Base-by-base conservation (phyloP, 768 basidiomycete species). In the Epithele typhae region DNA sequence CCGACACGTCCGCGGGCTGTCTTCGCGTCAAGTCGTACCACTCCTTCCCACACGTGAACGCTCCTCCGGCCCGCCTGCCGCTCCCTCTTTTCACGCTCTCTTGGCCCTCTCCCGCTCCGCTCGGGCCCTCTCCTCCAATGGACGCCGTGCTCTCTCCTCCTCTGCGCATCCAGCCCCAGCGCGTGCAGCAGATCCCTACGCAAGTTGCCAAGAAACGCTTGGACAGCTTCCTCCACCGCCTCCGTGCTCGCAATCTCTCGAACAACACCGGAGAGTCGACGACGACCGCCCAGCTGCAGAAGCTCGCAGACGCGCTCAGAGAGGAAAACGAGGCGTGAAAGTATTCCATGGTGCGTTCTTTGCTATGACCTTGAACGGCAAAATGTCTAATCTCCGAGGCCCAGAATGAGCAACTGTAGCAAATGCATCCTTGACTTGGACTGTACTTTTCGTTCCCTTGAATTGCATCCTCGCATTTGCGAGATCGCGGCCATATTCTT, bases 181-280 rank as follows among this genome's bases (percentile, higher is more conserved):
- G 42, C 30, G 46, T 55, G 40, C 58, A 55, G 32, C 48, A 49
- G 11, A 42, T 68, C 25, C 58, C 65, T 5, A 34, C 64, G 9
- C 53, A 59, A 8, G 54, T 51, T 3, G 64, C 64, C 4, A 61
- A 63, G 35, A 45, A 48, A 2, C 51, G 55, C 22, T 43, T 68
- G 10, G 52, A 61, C 8, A 23, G 54, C 4, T 69, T 70, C 45
- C 45, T 70, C 22, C 56, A 55, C 18, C 55, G 65, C 23, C 65
- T 66, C 18, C 61, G 65, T 40, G 52, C 56, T 19, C 61, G 57
- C 49, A 62, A 51, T 22, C 53, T 60, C 14, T 50, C 59, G 12
- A 55, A 58, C n/a, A 60, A 61, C 36, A 60, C 58, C 3, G 65
- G 65, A 14, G 66, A 70, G 53, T 63, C 64, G 19, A 60, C 68